Base-by-base conservation (phyloP, 495 filamentous ascomycete species). In the Penicillium bialowiezense region DNA sequence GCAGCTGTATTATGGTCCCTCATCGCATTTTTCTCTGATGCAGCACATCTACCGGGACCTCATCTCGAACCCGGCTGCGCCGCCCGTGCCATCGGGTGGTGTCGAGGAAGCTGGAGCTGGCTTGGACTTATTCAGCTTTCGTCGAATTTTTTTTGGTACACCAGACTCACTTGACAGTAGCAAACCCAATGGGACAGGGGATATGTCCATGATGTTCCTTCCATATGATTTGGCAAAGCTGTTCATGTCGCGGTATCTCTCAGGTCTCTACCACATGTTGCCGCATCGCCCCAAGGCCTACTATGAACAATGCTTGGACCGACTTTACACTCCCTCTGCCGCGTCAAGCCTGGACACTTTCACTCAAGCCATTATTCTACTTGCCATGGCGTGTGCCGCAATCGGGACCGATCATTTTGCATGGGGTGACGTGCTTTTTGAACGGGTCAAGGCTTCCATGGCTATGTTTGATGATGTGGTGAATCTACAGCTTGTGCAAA, bases 1-100 rank as follows among this genome's bases (percentile, higher is more conserved):
- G 29, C 72, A 74, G 41, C 54, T 76, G 3, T 76, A 74, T 50
- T 76, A 76, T 63, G 73, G 73, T 0, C 67, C 72, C 0, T 68
- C 70, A 0, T 75, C 73, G 4, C 68, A 74, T 44, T 76, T 76
- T 45, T 57, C 71, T 1, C 65, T 76, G 0, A 71, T 75, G 64
- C 69, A 74, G 35, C 64, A 74, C 31, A 60, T 75, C 26, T 73
- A 76, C 41, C 57, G 68, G 7, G 70, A 69, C 33, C 52, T 75
- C 9, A 52, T 70, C 15, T 55, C 64, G 7, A 53, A 66, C 29
- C 60, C 59, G n/a, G 49, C 56, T 1, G 36, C 55, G n/a, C 51
- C 52, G n/a, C 44, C 53, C 13, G 48, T 54, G 15, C 60, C 63
- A 1, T 62, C 62, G 10, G 58, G 62, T 13, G 64, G 67, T 20